Evolutionary conservation across 2,329 filamentous ascomycete genomes (phyloP).

Genomic region (Pseudophaeomoniella oleicola): DNA sequence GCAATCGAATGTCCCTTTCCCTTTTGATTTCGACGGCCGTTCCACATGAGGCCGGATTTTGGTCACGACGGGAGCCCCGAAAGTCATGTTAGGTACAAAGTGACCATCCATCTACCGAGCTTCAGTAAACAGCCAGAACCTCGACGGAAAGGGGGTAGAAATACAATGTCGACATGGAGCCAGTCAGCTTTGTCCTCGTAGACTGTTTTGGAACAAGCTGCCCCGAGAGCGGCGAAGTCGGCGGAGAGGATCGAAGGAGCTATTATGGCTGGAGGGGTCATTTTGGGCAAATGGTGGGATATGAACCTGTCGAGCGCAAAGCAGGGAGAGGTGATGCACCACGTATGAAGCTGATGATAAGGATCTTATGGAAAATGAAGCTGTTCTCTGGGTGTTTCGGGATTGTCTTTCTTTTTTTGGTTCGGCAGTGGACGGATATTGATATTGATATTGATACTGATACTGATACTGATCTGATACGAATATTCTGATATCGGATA

Average conservation of each 20-base stretch:
- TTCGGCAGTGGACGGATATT: too few relatives aligned
- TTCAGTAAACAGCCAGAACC: too few relatives aligned
- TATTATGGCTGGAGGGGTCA: slow-evolving; percentile 87
- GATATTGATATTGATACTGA: too few relatives aligned
- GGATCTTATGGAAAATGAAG: too few relatives aligned
- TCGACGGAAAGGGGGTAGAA: slow-evolving; percentile 1
- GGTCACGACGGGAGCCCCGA: slow-evolving; percentile 86
- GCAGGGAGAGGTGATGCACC: too few relatives aligned
- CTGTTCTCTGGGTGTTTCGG: too few relatives aligned
- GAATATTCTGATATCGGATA: too few relatives aligned
- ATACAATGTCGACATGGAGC: slow-evolving; percentile 87
- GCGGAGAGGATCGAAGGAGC: slow-evolving; percentile 96
- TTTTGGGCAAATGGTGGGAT: slow-evolving; percentile 21
- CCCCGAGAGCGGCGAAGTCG: slow-evolving; percentile 80
- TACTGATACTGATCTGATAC: too few relatives aligned
- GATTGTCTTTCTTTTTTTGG: too few relatives aligned
- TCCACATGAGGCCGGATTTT: slow-evolving; percentile 83
- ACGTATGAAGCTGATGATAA: too few relatives aligned
- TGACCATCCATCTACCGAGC: slow-evolving; percentile 69
- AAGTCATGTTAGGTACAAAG: slow-evolving; percentile 97
- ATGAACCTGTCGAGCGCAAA: not conserved
- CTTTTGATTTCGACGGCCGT: slow-evolving; percentile 51
- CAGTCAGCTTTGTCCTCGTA: slow-evolving; percentile 72
- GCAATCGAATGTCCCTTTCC: slow-evolving; percentile 91
- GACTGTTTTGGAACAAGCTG: slow-evolving; percentile 77